Base-by-base conservation (phyloP, 2,329 filamentous ascomycete genomes). In the Aspergillus terreus region DNA sequence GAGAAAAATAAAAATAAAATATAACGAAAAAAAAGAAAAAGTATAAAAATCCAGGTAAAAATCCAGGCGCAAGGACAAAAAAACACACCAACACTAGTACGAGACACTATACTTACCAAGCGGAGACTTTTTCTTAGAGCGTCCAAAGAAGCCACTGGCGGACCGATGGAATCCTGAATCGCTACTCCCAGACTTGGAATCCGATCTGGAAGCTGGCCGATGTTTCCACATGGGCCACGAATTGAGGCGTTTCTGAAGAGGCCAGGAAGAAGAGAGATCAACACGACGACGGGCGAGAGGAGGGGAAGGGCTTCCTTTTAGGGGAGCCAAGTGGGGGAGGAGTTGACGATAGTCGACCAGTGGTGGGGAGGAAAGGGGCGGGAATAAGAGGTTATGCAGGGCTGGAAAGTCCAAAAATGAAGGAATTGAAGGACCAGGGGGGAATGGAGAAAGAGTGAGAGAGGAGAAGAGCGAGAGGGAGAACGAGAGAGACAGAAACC, bases 151-250 rank as follows among this genome's bases (percentile, higher is more conserved):
- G 50, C 63, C 63, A 56, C 68, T 63, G 51, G 68, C 64, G 58
- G 64, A 61, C 46, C 61, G 54, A 60, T 63, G 63, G 55, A 59
- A 59, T 44, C 61, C 62, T 53, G 67, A 65, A 63, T 71, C 66
- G 58, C 47, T 45, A 56, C 54, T 69, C 61, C 67, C 68, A 63
- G 67, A 61, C 56, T 63, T 64, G 56, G 66, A 63, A 61, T 73
- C 68, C 58, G 66, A 68, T 69, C 66, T 70, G 64, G 69, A 63
- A 51, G 69, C 68, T 46, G 63, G 62, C 54, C 67, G 68, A 63
- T 68, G 66, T 66, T 72, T 72, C 70, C 70, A 72, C 70, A 73
- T 73, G 62, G 63, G 58, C 41, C 55, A 44, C 50, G 38, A 56
- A 41, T 53, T 53, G 46, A 46, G 35, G 47, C 49, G 19, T n/a